These are phyloP conservation scores for Diaporthe destruens DNA, from an alignment of 2,329 filamentous ascomycete genomes.

Conservation along the genomic window DNA sequence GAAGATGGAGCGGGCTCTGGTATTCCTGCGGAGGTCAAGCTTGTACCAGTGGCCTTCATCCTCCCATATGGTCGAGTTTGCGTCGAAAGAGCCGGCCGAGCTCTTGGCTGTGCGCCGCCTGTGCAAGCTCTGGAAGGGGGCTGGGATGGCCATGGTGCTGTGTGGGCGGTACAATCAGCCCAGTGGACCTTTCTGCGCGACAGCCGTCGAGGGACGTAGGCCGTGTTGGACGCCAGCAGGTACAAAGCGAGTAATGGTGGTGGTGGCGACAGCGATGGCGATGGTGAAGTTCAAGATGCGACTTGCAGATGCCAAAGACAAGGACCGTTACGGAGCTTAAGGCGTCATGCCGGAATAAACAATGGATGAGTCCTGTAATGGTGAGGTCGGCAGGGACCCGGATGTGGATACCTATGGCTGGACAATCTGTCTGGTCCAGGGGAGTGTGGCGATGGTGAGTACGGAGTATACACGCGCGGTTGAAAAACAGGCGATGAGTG, in stretches of 20 bases:
- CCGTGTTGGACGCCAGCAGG: not conserved
- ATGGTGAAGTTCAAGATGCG: conserved; percentile 8
- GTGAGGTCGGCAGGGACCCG: conserved; percentile 17
- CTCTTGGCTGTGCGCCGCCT: conserved; percentile 40
- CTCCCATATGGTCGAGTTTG: conserved; percentile 33
- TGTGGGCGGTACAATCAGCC: conserved; percentile 35
- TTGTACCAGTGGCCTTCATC: conserved; percentile 40
- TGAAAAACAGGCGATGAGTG: conserved; percentile 28
- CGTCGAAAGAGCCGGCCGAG: conserved; percentile 42
- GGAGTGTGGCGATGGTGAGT: conserved; percentile 1
- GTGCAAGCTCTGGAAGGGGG: conserved; percentile 37
- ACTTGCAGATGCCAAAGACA: not conserved
- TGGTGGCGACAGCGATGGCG: not conserved
- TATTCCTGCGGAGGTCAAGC: conserved; percentile 58
- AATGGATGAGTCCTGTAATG: not conserved
- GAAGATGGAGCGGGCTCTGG: conserved; percentile 69
- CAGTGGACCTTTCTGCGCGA: conserved; percentile 1
- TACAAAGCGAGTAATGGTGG: not conserved
- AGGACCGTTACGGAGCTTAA: not conserved
- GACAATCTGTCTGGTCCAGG: conserved; percentile 5
- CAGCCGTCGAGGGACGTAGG: not conserved
- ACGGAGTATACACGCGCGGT: conserved; percentile 19
- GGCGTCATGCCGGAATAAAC: not conserved
- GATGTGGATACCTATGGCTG: not conserved
- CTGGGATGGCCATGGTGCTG: conserved; percentile 37